phyloP scores from a whole-genome alignment of 257 asterid genomes.

The Hygrophila difformis region DNA sequence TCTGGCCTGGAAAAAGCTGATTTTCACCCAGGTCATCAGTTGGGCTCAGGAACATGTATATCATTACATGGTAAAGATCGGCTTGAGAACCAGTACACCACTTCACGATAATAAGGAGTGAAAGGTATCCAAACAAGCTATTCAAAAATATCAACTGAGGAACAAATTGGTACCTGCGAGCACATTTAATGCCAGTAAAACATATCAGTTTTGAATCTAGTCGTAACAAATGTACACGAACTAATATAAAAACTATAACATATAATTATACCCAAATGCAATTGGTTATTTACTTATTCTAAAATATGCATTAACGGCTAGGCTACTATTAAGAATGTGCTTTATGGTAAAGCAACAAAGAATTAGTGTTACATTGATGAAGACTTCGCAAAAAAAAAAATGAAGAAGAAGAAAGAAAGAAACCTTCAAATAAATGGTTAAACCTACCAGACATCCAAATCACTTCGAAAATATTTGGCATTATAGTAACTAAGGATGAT shows the following conservation, averaged over 20 bases:
- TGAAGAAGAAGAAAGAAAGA: too few species aligned
- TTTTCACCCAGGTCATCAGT: conserved; percentile 54
- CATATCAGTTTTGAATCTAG: neutral
- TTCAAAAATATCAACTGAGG: conserved; percentile 62
- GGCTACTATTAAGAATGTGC: neutral
- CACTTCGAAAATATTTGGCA: conserved; percentile 40
- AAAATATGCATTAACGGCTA: neutral
- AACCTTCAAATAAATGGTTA: too few species aligned
- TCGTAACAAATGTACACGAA: neutral
- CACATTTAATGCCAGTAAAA: conserved; percentile 1
- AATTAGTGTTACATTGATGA: neutral
- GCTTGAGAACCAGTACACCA: conserved; percentile 70
- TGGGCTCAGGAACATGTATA: conserved; percentile 62
- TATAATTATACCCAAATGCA: neutral
- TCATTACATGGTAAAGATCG: conserved; percentile 63
- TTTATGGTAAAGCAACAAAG: neutral
- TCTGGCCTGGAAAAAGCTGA: conserved; percentile 51
- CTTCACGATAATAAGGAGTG: conserved; percentile 49
- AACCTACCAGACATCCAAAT: conserved; percentile 40
- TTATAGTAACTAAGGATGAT: conserved; percentile 49
- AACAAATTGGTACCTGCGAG: conserved; percentile 52
- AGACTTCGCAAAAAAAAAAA: neutral
- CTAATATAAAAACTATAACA: too few species aligned
- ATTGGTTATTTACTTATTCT: neutral
- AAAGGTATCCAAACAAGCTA: conserved; percentile 53